Evolutionary conservation across 2,329 filamentous ascomycete species (phyloP), one percentile per base, ranked within the genome.

Genomic region (Sporothrix variecibatus): DNA sequence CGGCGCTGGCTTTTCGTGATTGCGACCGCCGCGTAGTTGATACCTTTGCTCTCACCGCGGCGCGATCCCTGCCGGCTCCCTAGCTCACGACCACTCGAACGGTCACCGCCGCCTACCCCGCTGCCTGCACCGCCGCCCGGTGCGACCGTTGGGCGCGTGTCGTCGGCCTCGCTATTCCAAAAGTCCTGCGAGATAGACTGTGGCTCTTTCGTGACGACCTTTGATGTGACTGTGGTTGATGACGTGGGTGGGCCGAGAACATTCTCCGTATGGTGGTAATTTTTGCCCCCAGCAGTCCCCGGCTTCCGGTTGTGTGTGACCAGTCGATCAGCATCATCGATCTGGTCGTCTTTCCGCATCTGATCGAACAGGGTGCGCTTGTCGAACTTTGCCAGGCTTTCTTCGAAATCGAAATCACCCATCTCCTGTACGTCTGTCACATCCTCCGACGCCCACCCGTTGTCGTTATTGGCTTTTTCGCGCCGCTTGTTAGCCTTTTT

Each of bases 401-500:
- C 91, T 78, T 93, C 91, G 79, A 98, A 98, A 82, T 98, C 95
- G 78, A 98, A 98, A 75, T 98, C 96, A 12, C 93, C 94, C 86
- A 96, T 89, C 80, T 97, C 95, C 82, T 95, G 93, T 28, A 96
- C 93, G 80, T 98, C 96, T 0, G 94, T 98, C 28, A 95, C 95
- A 79, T 98, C 95, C 80, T 98, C 96, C 0, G 95, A 98, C 3
- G 94, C 94, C 95, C 95, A 98, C 3, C 94, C 95, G 80, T 94
- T 97, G 60, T 94, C 88, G 9, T 82, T 70, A 31, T 38, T 73
- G 1, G 68, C 9, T 82, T 40, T 80, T 81, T 64, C 81, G 82
- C 77, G 82, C 85, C 73, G 81, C 84, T 75, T 84, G 86, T 78
- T 85, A 82, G 76, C 87, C 81, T 81, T 91, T 85, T 87, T 94